Percentiles rank a stretch among this genome's conserved stretches.
phyloP scores from a whole-genome alignment of 192 early-diverging fungal genomes.

The Backusella sp. region DNA sequence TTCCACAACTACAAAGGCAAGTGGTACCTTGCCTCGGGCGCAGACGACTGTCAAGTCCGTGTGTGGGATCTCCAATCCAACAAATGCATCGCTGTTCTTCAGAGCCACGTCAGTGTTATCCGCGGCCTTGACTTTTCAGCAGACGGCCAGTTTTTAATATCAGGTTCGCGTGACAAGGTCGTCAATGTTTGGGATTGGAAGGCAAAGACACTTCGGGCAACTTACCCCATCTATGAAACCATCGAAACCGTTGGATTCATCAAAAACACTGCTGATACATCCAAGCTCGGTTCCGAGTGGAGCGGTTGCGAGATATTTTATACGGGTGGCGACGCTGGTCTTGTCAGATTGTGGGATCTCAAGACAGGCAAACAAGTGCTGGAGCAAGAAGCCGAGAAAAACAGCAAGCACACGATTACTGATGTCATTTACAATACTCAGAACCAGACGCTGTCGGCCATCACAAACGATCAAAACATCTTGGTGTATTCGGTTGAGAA shows the following conservation, averaged over 20 bases:
- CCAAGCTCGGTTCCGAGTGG: slow-evolving; percentile 31
- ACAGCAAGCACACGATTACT: slow-evolving; percentile 75
- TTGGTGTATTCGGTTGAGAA: slow-evolving; percentile 65
- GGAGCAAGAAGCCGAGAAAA: slow-evolving; percentile 65
- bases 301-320: slow-evolving; percentile 62
- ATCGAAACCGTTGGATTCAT: slow-evolving; percentile 85
- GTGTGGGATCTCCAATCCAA: slow-evolving; percentile 85
- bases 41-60: slow-evolving; percentile 88
- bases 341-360: slow-evolving; percentile 87
- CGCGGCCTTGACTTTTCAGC: slow-evolving; percentile 82
- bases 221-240: slow-evolving; percentile 86
- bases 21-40: slow-evolving; percentile 78
- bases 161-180: slow-evolving; percentile 89
- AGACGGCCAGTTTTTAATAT: slow-evolving; percentile 69
- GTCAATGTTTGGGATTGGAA: slow-evolving; percentile 87
- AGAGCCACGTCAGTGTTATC: slow-evolving; percentile 88
- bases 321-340: slow-evolving; percentile 83
- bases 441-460: slow-evolving; percentile 59
- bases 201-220: slow-evolving; percentile 62
- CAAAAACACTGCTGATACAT: slow-evolving; percentile 36
- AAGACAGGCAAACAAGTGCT: slow-evolving; percentile 66
- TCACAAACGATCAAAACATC: slow-evolving; percentile 93
- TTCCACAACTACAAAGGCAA: slow-evolving; percentile 68
- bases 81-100: slow-evolving; percentile 71
- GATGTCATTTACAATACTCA: slow-evolving; percentile 60